Base-by-base conservation (phyloP, 1,139 yeast genomes). In the Lodderomyces margitis region DNA sequence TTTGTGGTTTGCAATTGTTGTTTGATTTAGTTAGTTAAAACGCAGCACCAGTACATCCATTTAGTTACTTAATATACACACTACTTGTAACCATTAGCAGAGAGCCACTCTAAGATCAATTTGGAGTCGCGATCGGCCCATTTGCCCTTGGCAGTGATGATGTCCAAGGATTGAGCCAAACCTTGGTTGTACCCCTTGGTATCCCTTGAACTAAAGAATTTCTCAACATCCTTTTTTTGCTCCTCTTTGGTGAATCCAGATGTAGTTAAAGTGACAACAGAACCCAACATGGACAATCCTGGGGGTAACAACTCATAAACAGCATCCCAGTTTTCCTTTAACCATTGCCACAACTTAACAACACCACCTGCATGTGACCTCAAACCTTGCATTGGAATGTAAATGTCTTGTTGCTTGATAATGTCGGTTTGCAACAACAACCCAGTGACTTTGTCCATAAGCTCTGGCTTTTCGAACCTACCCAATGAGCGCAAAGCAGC, bases 401-500 rank as follows among this genome's bases (percentile, higher is more conserved):
- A 82, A 44, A 87, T 78, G 62, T 91, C 98, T 69, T 91, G 98
- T 23, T 80, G 69, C 57, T 86, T 83, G 50, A 89, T 74, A 30
- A 81, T 69, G 27, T 83, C 78, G 27, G 88, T 82, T 57, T 86
- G 82, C 48, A 87, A 73, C 49, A 87, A 63, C 55, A 77, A 70
- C 3, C 65, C 73, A 40, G 85, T 68, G 11, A 88, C 81, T 63
- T 79, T 81, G 51, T 76, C 66, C 47, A 85, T 71, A 42, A 87
- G 67, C 37, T 70, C 71, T 5, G 70, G 66, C 50, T 83, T 77
- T 47, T 74, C 77, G 57, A 87, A 83, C 54, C 77, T 66, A 58
- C 97, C 97, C 37, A 91, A 70, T 2, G 87, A 62, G 59, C 84
- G 75, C 57, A 91, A 75, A 12, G 95, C 95, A 32, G 83, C 70